phyloP scores from a whole-genome alignment of 1,284 basidiomycete genomes.

The Apiotrichum veenhuisii region DNA sequence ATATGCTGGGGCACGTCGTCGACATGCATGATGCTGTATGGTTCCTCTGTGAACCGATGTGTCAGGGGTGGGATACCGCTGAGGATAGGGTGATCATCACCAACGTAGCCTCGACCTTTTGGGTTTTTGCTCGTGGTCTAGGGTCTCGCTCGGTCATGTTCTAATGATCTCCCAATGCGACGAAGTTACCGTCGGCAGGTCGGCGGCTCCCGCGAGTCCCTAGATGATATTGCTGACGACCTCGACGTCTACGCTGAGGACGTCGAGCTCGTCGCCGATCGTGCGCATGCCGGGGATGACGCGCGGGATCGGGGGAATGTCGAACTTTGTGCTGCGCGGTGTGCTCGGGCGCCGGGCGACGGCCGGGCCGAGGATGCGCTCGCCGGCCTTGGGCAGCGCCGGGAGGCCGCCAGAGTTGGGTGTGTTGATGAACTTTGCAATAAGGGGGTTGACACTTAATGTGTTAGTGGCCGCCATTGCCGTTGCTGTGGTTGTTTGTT shows the following conservation, averaged over 20 bases:
- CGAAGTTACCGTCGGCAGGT: too few relatives aligned
- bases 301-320: constrained; percentile 18
- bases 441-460: constrained; percentile 21
- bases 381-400: constrained; percentile 5
- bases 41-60: too few relatives aligned
- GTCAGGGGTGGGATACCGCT: too few relatives aligned
- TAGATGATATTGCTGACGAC: constrained; percentile 8
- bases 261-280: constrained; percentile 21
- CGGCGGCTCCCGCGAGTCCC: not conserved
- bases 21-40: too few relatives aligned
- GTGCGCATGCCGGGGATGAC: constrained; percentile 18
- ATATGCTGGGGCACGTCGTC: too few relatives aligned
- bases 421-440: constrained; percentile 18
- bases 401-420: constrained; percentile 11
- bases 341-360: constrained; percentile 21
- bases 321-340: constrained; percentile 17
- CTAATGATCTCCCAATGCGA: too few relatives aligned
- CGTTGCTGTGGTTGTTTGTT: not conserved
- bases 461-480: too few relatives aligned
- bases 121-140: too few relatives aligned
- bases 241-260: constrained; percentile 7
- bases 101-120: too few relatives aligned
- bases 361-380: constrained; percentile 6
- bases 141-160: too few relatives aligned
- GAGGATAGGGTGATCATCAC: too few relatives aligned